phyloP scores from a whole-genome alignment of 495 filamentous ascomycete species.

The Daldinia grandis region DNA sequence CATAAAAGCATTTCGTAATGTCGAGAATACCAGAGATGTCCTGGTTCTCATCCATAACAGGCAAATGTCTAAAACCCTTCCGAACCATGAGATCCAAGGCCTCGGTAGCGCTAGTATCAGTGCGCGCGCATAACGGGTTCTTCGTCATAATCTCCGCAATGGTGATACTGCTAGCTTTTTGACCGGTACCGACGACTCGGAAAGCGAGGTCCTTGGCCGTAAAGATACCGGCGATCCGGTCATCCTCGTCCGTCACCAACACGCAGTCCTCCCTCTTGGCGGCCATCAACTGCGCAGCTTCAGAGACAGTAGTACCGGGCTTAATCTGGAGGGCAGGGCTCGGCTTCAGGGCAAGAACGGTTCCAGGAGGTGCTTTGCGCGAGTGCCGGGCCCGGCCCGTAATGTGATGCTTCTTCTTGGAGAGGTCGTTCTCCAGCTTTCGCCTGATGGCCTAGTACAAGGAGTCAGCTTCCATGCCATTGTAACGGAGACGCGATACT shows the following conservation, averaged over 20 bases:
- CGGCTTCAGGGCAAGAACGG: conserved; percentile 92
- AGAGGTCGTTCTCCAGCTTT: conserved; percentile 97
- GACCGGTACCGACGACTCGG: conserved; percentile 91
- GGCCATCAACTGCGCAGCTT: conserved; percentile 98
- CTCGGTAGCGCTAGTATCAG: conserved; percentile 97
- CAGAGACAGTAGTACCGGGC: conserved; percentile 89
- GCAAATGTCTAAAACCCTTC: conserved; percentile 96
- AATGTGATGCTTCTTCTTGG: conserved; percentile 85
- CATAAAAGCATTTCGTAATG: conserved; percentile 99
- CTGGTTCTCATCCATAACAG: conserved; percentile 99
- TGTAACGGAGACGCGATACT: background rate
- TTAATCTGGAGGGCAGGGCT: conserved; percentile 98
- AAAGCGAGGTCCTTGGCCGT: conserved; percentile 99
- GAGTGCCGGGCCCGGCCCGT: conserved; percentile 78
- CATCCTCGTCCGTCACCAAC: conserved; percentile 97
- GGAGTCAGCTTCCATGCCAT: conserved; percentile 44
- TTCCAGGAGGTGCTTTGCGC: conserved; percentile 93
- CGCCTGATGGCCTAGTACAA: conserved; percentile 83
- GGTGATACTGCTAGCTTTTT: conserved; percentile 87
- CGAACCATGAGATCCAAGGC: conserved; percentile 97
- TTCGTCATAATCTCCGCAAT: conserved; percentile 99
- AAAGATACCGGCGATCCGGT: conserved; percentile 97
- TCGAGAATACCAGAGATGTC: conserved; percentile 98
- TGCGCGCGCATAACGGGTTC: conserved; percentile 96
- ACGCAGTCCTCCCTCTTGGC: conserved; percentile 99